Evolutionary conservation across 140 eudicot species (phyloP).

Genomic region (Ambrosia hybrid): DNA sequence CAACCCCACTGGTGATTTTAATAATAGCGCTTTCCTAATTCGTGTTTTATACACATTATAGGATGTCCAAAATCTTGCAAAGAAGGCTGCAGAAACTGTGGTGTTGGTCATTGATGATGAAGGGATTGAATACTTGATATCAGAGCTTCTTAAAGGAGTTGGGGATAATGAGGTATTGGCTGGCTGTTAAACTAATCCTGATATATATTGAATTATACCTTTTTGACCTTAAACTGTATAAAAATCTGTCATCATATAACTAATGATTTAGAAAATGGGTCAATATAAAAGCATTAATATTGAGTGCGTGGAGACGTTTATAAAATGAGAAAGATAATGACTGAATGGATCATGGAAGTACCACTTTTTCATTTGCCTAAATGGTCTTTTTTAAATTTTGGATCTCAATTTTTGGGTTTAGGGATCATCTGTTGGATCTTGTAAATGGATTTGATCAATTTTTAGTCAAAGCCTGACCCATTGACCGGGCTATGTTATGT

Average conservation of each 20-base stretch:
- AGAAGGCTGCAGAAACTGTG: slow-evolving; percentile 96
- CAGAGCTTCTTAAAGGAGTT: slow-evolving; percentile 85
- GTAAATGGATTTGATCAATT: background rate
- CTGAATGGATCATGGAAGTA: background rate
- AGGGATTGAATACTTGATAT: slow-evolving; percentile 71
- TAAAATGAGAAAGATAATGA: background rate
- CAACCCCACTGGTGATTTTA: background rate
- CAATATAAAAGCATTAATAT: background rate
- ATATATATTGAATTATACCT: too few relatives aligned
- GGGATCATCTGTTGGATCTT: too few relatives aligned
- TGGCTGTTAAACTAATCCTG: background rate
- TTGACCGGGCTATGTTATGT: background rate
- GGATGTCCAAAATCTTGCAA: slow-evolving; percentile 79
- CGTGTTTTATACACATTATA: slow-evolving; percentile 29
- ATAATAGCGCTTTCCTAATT: slow-evolving; percentile 13
- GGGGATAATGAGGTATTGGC: slow-evolving; percentile 69
- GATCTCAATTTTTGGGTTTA: background rate
- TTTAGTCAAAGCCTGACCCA: background rate
- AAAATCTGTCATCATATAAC: too few relatives aligned
- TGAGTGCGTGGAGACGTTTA: background rate
- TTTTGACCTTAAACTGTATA: too few relatives aligned
- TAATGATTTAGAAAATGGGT: too few relatives aligned
- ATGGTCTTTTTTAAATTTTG: background rate
- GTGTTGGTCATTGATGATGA: slow-evolving; percentile 97
- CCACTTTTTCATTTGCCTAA: background rate